Evolutionary conservation across 164 flowering plant genomes (phyloP), one percentile per base, ranked within the genome.

Genomic region (Cinnamomum micranthum): DNA sequence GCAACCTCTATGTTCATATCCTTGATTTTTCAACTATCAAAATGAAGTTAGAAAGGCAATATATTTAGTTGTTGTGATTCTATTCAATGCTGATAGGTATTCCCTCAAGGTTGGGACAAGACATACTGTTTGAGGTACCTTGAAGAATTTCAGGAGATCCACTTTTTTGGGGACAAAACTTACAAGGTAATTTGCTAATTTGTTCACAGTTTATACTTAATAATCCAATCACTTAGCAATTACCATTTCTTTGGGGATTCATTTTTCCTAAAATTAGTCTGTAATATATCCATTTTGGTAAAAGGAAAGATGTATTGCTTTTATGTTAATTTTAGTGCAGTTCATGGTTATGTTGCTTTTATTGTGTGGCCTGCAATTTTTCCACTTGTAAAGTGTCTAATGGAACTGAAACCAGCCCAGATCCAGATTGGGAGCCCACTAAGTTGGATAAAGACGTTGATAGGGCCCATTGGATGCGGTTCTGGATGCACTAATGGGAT

Each of bases 151-250:
- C 71, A 81, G 3, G 99, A 96, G 81, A 92, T 96, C 71, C 98
- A 96, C 88, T 96, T 95, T 82, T 94, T 94, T 79, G 99, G 99
- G 66, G 98, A 95, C 85, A 95, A 94, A 85, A 95, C 99, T 3
- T 95, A 89, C 89, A 85, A 93, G 98, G 99, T 89, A 75, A 65
- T 41, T 31, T 67, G 23, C 28, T 35, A 23, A 64, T 64, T 4
- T 27, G n/a, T 67, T 33, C n/a, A 33, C 13, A 55, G n/a, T 55
- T 55, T 55, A 20, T 15, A 55, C 17, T 55, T 67, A 50, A 23
- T 19, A 67, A 28, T 64, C 14, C 28, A 9, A 6, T 64, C 28
- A 64, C 20, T 64, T 64, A 6, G 67, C 67, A 22, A 22, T 24
- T 23, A 64, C 25, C 13, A 11, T 24, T 23, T 6, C 13, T 64